Base-by-base conservation (phyloP, 371 early-diverging fungal genomes). In the Dipsacomyces acuminosporus region DNA sequence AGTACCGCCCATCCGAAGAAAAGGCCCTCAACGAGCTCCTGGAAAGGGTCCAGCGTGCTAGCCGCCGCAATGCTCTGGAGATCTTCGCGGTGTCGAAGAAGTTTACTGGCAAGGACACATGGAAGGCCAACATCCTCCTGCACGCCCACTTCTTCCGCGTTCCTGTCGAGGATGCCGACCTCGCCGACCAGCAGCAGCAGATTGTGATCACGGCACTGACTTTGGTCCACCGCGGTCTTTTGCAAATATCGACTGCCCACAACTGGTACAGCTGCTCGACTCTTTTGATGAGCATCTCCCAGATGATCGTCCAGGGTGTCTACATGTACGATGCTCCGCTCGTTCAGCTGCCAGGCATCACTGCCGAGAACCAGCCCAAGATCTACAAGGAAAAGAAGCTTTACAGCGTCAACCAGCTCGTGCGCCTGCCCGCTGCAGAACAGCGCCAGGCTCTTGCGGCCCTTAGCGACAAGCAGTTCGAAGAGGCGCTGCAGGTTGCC, bases 61-160 rank as follows among this genome's bases (percentile, higher is more conserved):
- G 44, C 77, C 60, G 54, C 33, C 50, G 43, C 33, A n/a, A 54
- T 33, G 71, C 59, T 7, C 48, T 48, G 4, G 56, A 54, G 23
- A 26, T 72, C 72, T 66, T 76, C 40, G 46, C 35, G 13, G n/a
- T 48, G 67, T 48, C 80, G 73, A 51, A 74, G 76, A 76, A 72
- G 71, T 73, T 70, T 41, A 48, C 63, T 6, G 41, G 62, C 45
- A 62, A 65, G 54, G 64, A 59, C 20, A 64, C 62, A 30, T 77
- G 80, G 65, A 93, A 91, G 76, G 89, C 88, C 26, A 78, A 80
- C 55, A 80, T 89, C 21, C 74, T 95, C 38, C 67, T 96, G 24
- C 81, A 85, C 54, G 86, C 93, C n/a, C 91, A 97, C 75, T 74
- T 96, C 30, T 72, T 88, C 41, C 83, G 95, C 43, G 63, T 93